Evolutionary conservation across 495 filamentous ascomycete species (phyloP), one percentile per base, ranked within the genome.

Genomic region (Bryoglossum gracile): DNA sequence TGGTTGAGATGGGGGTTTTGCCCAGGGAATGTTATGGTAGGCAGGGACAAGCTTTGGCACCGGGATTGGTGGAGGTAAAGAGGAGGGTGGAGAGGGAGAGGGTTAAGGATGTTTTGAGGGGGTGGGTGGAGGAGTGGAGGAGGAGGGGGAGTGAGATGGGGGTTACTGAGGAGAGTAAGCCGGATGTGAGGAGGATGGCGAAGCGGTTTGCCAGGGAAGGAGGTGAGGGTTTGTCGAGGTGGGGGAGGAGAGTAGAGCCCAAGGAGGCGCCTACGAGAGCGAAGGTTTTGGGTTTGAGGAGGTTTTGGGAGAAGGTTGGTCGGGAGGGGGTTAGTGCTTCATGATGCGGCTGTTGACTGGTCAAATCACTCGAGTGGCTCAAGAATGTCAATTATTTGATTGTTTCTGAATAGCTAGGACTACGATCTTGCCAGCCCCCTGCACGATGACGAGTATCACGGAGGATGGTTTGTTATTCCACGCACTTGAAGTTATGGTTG

Each of bases 31-130:
- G 30, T 28, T 10, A 24, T 39, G 17, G 16, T 14, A 26, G 37
- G 35, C 49, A 59, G 50, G 38, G 55, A 53, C 19, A 4, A 8
- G 41, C 54, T 9, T 30, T 50, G 46, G 59, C 37, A 22, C 45
- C 33, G 28, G 23, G 61, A 10, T 55, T 75, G n/a, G 62, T 70
- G 32, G 71, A 70, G 25, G 62, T 61, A 56, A 70, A 66, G 52
- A 62, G 68, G 21, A 69, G 69, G 13, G 58, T 78, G 4, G 76
- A 80, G 62, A 68, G 65, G 54, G 71, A 78, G 65, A 68, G 67
- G 44, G 67, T 79, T 26, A 80, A 79, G 51, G 75, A 78, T 56
- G 62, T 61, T 26, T 55, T 80, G 49, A 59, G 75, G 30, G 62
- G 64, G 23, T 78, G 75, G 70, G 63, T 77, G 6, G 69, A 68